Base-by-base conservation (phyloP, 352 stramenopile genomes). In the Pythium myriotylum region DNA sequence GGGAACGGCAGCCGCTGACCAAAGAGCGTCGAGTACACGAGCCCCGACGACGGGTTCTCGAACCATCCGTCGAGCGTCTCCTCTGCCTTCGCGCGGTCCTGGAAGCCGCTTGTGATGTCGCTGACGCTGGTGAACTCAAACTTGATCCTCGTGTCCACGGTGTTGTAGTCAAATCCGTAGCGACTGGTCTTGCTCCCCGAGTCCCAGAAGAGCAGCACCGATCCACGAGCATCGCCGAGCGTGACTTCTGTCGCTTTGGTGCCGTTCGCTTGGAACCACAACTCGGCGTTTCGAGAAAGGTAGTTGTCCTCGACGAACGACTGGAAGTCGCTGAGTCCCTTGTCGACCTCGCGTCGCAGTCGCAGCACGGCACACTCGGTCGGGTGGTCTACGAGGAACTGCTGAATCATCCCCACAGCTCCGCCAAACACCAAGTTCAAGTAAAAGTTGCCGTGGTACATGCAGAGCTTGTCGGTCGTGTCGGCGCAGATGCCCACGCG, bases 361-460 rank as follows among this genome's bases (percentile, higher is more conserved):
- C 55, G 55, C 55, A 62, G 47, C 14, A 49, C 55, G 19, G 54
- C 45, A 12, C 29, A 47, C 35, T 62, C 55, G 14, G 20, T 55
- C 27, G 55, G 33, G 8, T 37, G 41, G 17, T 49, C 32, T 0
- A 13, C 43, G 0, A 62, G 23, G 19, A 62, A 62, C n/a, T 20
- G 17, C 45, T 37, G 35, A 45, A 62, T 42, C 43, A 55, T 55
- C 14, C 27, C 22, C 9, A 62, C 29, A n/a, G 45, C 55, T 16
- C 42, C 10, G 45, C 47, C 55, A 48, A 62, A 62, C 17, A 49
- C 54, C 16, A 55, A 32, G 0, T 35, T 23, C 13, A 62, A 33
- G n/a, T 62, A 62, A 14, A 52, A 37, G 20, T 48, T 19, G 22
- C 55, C 55, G 55, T 62, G 55, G 55, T 40, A 62, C 55, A 62